Percentiles rank a stretch among this genome's conserved stretches.
Evolutionary conservation across 345 rosid genomes (phyloP).

Genomic region (Gossypium rotundifolium): DNA sequence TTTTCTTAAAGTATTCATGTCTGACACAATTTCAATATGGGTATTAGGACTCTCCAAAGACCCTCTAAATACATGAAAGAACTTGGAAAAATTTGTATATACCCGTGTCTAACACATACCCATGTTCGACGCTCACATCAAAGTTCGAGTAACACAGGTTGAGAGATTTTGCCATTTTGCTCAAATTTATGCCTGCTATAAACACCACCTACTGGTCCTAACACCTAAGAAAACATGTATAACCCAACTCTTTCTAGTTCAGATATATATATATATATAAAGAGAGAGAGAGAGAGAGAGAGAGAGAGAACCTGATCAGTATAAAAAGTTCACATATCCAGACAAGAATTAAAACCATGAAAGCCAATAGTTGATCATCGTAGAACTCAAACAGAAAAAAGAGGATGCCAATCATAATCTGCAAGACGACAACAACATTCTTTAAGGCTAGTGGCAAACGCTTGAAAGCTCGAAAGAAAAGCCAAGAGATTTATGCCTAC

Average conservation of each 20-base stretch:
- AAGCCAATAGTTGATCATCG: constrained; percentile 96
- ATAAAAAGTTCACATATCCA: constrained; percentile 98
- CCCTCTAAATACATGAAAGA: not conserved
- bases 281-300: constrained; percentile 8
- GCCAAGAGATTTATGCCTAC: constrained; percentile 31
- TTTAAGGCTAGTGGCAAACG: not conserved
- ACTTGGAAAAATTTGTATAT: not conserved
- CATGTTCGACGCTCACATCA: not conserved
- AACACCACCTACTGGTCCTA: too few relatives aligned
- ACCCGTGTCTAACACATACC: not conserved
- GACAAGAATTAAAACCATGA: constrained; percentile 95
- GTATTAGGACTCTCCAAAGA: not conserved
- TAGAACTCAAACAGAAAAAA: constrained; percentile 97
- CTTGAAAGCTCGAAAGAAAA: not conserved
- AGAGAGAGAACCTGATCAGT: constrained; percentile 62
- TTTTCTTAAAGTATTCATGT: not conserved
- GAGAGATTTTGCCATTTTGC: not conserved
- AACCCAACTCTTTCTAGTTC: not conserved
- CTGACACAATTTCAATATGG: not conserved
- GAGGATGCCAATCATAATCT: constrained; percentile 98
- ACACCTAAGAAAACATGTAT: not conserved
- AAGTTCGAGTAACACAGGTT: not conserved
- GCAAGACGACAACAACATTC: constrained; percentile 30
- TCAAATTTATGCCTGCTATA: not conserved
- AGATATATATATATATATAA: too few relatives aligned